Conservation (phyloP, 1,139 yeast species). For the Geotrichum restrictum region DNA sequence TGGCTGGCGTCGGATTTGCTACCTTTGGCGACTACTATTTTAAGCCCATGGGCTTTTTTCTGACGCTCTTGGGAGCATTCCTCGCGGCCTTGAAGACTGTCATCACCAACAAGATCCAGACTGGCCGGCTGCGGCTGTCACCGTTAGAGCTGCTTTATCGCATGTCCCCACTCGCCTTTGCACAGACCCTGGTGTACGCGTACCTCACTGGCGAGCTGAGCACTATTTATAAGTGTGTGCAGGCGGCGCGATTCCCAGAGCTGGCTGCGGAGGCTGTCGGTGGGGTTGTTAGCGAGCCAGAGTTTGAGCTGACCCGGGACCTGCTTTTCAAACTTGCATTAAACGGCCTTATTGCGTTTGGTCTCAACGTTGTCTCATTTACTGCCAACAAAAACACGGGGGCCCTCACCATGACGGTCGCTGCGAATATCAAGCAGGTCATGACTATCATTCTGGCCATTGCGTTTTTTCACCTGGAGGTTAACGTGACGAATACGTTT, state of each 20-base stretch:
- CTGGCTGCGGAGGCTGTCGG: conserved; percentile 5
- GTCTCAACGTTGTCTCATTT: conserved; percentile 30
- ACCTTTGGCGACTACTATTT: conserved; percentile 30
- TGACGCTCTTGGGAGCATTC: conserved; percentile 30
- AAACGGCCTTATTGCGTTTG: conserved; percentile 33
- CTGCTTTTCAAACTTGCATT: conserved; percentile 26
- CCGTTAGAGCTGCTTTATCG: conserved; percentile 32
- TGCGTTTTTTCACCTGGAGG: conserved; percentile 27
- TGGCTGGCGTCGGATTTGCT: conserved; percentile 26
- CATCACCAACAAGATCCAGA: conserved; percentile 30
- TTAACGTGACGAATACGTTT: conserved; percentile 27
- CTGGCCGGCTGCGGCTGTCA: conserved; percentile 29
- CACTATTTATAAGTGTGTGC: conserved; percentile 14
- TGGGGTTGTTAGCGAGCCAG: background rate
- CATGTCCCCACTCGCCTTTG: conserved; percentile 31
- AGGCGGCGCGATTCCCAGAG: conserved; percentile 19
- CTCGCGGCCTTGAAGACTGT: conserved; percentile 32
- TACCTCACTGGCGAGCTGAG: conserved; percentile 30
- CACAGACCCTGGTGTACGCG: conserved; percentile 29
- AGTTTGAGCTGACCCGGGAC: conserved; percentile 18
- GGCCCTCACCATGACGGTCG: conserved; percentile 33
- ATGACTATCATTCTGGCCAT: conserved; percentile 30
- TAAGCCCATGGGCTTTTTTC: conserved; percentile 28
- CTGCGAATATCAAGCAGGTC: conserved; percentile 31
- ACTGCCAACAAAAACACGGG: conserved; percentile 32